Evolutionary conservation across 2,329 filamentous ascomycete species (phyloP), one percentile per base, ranked within the genome.

Genomic region (Ceratocystis cacaofunesta): DNA sequence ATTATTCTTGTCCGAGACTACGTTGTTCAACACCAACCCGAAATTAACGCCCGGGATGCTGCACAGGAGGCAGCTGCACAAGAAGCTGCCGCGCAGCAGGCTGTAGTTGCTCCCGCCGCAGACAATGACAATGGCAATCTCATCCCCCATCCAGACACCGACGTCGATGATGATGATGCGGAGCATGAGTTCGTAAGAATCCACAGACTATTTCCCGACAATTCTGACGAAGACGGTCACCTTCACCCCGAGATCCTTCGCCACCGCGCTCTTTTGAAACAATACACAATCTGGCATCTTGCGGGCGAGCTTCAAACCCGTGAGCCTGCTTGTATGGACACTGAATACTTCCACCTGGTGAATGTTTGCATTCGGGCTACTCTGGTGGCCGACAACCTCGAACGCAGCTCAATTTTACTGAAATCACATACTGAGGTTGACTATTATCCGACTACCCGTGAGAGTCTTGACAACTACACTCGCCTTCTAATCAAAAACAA

Each of bases 1-100:
- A 86, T 99, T 52, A 99, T 99, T 70, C 77, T 99, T 3, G 96
- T 99, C 60, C 81, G 95, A 60, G 94, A 99, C 76, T 99, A 96
- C 82, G 94, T 99, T 62, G 91, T 99, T 8, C 94, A 99, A 73
- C 94, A 99, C 73, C 94, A 99, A 72, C 94, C 92, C 4, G 87
- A 92, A 69, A 87, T 94, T 70, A 95, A 95, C 71, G 86, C 94
- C 78, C 87, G 85, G 0, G 61, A 68, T 57, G 48, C 19, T 22
- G 48, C 94, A 78, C 87, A 85, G 0, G 61, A 68, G 46, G 48
- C 48, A 22, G 48, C 48, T 52, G 48, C 48, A 19, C 48, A 25
- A 52, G 48, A 25, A 19, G 48, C 19, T 12, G 48, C 48, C n/a
- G 19, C 19, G 8, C n/a, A 22, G 7, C 48, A 52, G 7, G n/a